Percentiles rank a stretch among this genome's conserved stretches.
These are phyloP conservation scores for Cucumis cinereus DNA, from an alignment of 306 rosid genomes.

Conservation along the genomic window DNA sequence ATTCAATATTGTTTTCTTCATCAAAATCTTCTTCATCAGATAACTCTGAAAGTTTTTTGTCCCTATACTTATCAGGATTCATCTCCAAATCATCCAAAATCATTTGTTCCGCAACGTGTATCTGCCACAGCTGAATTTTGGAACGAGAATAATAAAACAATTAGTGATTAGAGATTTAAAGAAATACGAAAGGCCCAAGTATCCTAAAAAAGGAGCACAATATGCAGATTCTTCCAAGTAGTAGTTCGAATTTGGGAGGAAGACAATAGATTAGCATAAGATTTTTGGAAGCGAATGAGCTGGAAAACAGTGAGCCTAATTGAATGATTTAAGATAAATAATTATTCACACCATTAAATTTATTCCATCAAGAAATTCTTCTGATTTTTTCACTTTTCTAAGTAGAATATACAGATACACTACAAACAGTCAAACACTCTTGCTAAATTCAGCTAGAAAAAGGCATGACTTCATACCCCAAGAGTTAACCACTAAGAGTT, in stretches of 20 bases:
- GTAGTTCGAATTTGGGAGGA: background rate
- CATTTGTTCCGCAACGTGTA: conserved; percentile 83
- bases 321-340: background rate
- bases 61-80: conserved; percentile 77
- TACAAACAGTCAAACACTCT: background rate
- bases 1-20: conserved; percentile 57
- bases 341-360: background rate
- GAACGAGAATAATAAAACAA: background rate
- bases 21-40: conserved; percentile 58
- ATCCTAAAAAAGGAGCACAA: background rate
- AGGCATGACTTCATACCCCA: background rate
- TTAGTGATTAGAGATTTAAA: background rate
- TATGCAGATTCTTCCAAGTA: background rate
- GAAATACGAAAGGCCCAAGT: background rate
- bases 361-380: background rate
- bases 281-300: background rate
- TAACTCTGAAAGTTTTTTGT: conserved; percentile 55
- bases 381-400: background rate
- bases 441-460: background rate
- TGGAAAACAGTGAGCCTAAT: background rate
- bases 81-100: conserved; percentile 64
- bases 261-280: background rate
- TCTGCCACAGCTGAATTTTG: conserved; percentile 85
- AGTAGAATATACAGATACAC: background rate
- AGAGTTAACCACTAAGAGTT: background rate